Evolutionary conservation across 805 yeast genomes (phyloP).

Genomic region (Metschnikowia aberdeeniae): DNA sequence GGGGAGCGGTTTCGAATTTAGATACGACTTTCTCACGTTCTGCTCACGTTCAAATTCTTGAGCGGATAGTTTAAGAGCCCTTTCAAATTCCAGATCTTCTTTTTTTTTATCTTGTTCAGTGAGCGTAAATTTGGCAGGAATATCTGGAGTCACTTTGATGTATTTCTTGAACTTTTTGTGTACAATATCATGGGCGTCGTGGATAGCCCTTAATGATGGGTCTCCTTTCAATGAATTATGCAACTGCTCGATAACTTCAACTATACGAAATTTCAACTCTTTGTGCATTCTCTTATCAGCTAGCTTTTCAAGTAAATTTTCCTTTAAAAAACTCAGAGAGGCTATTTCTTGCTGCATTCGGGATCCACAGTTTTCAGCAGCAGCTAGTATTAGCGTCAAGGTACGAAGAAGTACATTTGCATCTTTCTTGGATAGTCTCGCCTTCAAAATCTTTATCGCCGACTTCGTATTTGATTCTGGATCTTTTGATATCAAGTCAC

Average conservation of each 20-base stretch:
- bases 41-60: constrained; percentile 51
- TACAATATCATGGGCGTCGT: constrained; percentile 53
- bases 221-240: constrained; percentile 62
- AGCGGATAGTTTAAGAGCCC: constrained; percentile 70
- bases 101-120: constrained; percentile 41
- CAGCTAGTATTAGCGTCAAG: constrained; percentile 33
- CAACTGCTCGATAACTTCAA: constrained; percentile 66
- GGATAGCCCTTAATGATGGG: constrained; percentile 70
- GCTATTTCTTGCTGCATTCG: constrained; percentile 44
- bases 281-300: constrained; percentile 57
- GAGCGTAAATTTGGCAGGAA: constrained; percentile 54
- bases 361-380: constrained; percentile 44
- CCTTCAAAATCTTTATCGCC: constrained; percentile 25
- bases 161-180: constrained; percentile 34
- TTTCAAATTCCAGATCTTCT: constrained; percentile 79
- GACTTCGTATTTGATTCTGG: constrained; percentile 36
- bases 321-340: constrained; percentile 32
- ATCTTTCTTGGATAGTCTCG: constrained; percentile 29
- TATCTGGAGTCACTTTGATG: constrained; percentile 39
- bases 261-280: constrained; percentile 60
- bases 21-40: constrained; percentile 24
- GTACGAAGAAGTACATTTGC: constrained; percentile 40
- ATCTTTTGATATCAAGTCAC: constrained; percentile 33
- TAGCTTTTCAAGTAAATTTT: constrained; percentile 37
- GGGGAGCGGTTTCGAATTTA: constrained; percentile 35